Conservation (phyloP, 2,329 filamentous ascomycete genomes). For the Penicillium sp. region DNA sequence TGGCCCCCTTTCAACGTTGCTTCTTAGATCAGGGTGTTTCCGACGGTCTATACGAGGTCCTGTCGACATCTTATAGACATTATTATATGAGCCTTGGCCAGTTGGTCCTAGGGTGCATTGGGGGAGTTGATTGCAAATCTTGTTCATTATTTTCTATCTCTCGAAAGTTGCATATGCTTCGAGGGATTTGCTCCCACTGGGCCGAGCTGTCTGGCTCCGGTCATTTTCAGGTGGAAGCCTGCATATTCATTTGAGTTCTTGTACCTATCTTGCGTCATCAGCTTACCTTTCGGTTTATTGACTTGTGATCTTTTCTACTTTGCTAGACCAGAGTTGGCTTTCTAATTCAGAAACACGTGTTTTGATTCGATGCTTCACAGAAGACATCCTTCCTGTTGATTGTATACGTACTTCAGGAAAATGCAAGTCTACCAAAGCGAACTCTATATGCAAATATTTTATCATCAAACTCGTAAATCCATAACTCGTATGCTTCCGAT, state of each 20-base stretch:
- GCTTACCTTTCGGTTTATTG: background rate
- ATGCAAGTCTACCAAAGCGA: background rate
- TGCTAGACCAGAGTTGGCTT: background rate
- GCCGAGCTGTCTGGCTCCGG: background rate
- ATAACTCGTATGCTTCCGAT: background rate
- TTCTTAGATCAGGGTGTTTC: background rate
- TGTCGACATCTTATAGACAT: conserved; percentile 5
- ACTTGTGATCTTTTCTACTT: background rate
- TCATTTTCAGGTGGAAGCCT: background rate
- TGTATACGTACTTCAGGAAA: background rate
- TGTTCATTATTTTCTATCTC: conserved; percentile 4
- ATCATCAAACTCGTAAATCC: conserved; percentile 3
- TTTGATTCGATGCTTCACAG: background rate
- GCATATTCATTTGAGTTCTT: background rate
- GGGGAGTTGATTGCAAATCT: conserved; percentile 15
- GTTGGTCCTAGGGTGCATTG: conserved; percentile 18
- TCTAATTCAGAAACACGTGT: background rate
- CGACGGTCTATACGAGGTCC: background rate
- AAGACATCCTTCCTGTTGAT: background rate
- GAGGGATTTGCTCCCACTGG: background rate
- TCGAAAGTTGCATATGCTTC: conserved; percentile 1
- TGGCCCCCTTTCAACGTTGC: background rate
- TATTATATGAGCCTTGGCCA: conserved; percentile 1
- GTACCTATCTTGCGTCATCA: background rate
- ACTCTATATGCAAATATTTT: conserved; percentile 8